Evolutionary conservation across 108 stramenopile species (phyloP), one percentile per base, ranked within the genome.

Genomic region (Cyclotella cryptica): DNA sequence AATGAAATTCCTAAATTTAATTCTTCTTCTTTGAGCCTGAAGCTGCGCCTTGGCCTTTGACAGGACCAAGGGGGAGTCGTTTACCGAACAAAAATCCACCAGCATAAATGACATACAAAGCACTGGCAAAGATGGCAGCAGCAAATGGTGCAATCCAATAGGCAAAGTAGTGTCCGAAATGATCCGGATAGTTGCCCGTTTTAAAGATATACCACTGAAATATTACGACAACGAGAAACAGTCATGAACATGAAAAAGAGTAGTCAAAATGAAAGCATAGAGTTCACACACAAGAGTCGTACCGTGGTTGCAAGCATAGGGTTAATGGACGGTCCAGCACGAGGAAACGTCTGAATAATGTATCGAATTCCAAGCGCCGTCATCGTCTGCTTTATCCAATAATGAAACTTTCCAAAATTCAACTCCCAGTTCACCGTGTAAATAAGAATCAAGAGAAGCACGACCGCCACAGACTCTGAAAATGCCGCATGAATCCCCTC

Each of bases 241-340:
- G 35, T 5, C 19, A 26, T 57, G 55, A 26, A 24, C 24, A 22
- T 21, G 4, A 22, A 40, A 13, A 5, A 30, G 12, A 41, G 1
- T 35, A 6, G 40, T 40, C n/a, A 62, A 62, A 3, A 41, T 15
- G 14, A 18, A 41, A 35, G 1, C 14, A 62, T 7, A 0, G 14
- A 62, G 0, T 62, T 8, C 3, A 39, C 13, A 15, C 13, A 30
- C 11, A 9, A 41, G 6, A 40, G 39, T 19, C 61, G 9, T 17
- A 62, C 61, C 13, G 86, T 79, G 21, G 96, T 94, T 39, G 87
- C 96, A 43, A 96, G 81, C 93, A 94, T 94, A 47, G 96, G 96
- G 72, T 96, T 96, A 69, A 96, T 94, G 43, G 93, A 89, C 11
- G 96, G 96, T n/a, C 96, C 96, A 10, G 91, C 89, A 18, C 71